Evolutionary conservation across 306 rosid genomes (phyloP).

Genomic region (Inga leiocalycina): DNA sequence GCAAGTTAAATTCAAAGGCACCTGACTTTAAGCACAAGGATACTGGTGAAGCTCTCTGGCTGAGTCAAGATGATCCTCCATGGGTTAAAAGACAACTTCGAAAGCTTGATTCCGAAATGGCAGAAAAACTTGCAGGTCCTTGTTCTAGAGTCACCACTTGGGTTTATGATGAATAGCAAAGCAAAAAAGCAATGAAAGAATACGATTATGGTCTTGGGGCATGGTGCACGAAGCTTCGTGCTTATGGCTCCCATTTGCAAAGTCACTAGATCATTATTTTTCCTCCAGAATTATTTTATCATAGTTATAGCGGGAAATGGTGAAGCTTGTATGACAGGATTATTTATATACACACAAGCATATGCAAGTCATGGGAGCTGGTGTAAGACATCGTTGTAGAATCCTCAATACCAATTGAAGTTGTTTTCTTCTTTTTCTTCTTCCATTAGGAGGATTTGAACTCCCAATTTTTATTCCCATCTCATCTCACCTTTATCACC

Average conservation of each 20-base stretch:
- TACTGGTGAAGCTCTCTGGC: slow-evolving; percentile 76
- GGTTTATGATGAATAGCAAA: slow-evolving; percentile 58
- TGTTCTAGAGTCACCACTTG: slow-evolving; percentile 50
- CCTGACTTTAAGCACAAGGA: slow-evolving; percentile 83
- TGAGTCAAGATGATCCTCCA: slow-evolving; percentile 65
- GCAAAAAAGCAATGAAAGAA: slow-evolving; percentile 18
- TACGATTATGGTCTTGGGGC: slow-evolving; percentile 6
- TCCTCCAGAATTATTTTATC: not conserved
- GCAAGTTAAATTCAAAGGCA: slow-evolving; percentile 46
- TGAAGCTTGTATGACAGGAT: not conserved
- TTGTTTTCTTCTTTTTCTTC: not conserved
- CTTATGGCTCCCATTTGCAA: slow-evolving; percentile 9
- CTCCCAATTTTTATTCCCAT: not conserved
- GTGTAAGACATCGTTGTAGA: slow-evolving; percentile 3
- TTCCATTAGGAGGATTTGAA: not conserved
- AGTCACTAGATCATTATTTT: not conserved
- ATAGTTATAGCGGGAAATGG: not conserved
- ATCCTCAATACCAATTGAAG: not conserved
- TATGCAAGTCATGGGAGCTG: not conserved
- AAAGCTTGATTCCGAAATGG: slow-evolving; percentile 50
- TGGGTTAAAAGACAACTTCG: slow-evolving; percentile 80
- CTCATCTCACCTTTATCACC: not conserved
- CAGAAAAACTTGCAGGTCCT: slow-evolving; percentile 26
- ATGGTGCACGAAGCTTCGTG: slow-evolving; percentile 8
- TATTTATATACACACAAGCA: slow-evolving; percentile 3